Evolutionary conservation across 306 rosid species (phyloP).

Genomic region (Inga leiocalycina): DNA sequence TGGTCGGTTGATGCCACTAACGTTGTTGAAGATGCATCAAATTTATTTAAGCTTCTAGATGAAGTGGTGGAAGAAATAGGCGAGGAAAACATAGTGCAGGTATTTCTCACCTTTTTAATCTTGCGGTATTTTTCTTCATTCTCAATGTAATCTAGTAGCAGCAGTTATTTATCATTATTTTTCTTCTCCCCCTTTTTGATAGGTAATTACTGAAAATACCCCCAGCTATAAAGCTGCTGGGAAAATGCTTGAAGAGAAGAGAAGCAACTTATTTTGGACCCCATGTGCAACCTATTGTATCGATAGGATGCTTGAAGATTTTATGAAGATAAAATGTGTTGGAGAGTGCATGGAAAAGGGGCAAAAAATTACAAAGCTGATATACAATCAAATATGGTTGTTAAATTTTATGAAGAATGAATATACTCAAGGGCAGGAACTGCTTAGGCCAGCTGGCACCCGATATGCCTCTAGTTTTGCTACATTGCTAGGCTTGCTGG

Average conservation of each 20-base stretch:
- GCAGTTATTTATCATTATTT: slow-evolving; percentile 27
- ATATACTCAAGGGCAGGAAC: slow-evolving; percentile 79
- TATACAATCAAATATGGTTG: slow-evolving; percentile 86
- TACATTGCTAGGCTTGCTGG: slow-evolving; percentile 77
- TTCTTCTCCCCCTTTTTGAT: slow-evolving; percentile 34
- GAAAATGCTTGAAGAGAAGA: slow-evolving; percentile 90
- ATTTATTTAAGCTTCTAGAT: slow-evolving; percentile 82
- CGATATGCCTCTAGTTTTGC: slow-evolving; percentile 77
- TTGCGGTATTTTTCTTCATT: slow-evolving; percentile 33
- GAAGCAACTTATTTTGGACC: slow-evolving; percentile 87
- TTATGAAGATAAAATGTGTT: slow-evolving; percentile 74
- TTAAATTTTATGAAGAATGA: slow-evolving; percentile 82
- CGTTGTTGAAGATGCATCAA: slow-evolving; percentile 67
- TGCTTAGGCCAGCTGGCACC: slow-evolving; percentile 67
- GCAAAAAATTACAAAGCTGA: slow-evolving; percentile 71
- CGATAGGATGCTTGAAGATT: slow-evolving; percentile 81
- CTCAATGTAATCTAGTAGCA: slow-evolving; percentile 26
- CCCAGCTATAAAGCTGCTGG: slow-evolving; percentile 80
- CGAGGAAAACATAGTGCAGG: slow-evolving; percentile 93
- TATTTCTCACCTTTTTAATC: slow-evolving; percentile 51
- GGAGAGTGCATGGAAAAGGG: slow-evolving; percentile 92
- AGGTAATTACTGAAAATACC: slow-evolving; percentile 89
- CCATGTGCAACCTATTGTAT: slow-evolving; percentile 85
- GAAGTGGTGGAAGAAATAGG: slow-evolving; percentile 87
- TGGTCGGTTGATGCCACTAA: slow-evolving; percentile 80